Percentiles rank a stretch among this genome's conserved stretches.
Conservation (phyloP, 108 stramenopile species). For the Pseudonitzschia pungens region DNA sequence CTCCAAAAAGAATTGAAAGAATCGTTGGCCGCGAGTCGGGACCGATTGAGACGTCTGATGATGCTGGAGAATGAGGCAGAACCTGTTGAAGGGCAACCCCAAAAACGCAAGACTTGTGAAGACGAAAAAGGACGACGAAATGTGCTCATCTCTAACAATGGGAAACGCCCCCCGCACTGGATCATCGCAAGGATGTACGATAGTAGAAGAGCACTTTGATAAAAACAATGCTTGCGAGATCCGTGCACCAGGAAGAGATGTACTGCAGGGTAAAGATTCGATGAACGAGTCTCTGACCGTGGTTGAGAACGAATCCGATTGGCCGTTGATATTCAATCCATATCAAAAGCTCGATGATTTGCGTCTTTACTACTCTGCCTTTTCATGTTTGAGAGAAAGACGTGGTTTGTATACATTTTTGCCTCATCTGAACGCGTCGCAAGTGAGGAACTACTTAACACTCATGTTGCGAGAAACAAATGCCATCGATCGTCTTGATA, state of each 20-base stretch:
- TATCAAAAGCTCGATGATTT: not conserved
- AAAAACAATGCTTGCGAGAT: too few relatives aligned
- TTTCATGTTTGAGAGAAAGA: not conserved
- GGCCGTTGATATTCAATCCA: not conserved
- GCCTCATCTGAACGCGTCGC: slow-evolving; percentile 7
- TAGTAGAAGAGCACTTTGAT: not conserved
- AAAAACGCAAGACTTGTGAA: too few relatives aligned
- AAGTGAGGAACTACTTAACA: slow-evolving; percentile 8
- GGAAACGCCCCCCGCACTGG: too few relatives aligned
- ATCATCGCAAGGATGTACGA: too few relatives aligned
- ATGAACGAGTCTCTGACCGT: not conserved
- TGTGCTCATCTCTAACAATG: too few relatives aligned
- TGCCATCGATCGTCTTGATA: slow-evolving; percentile 12
- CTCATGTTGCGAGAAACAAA: slow-evolving; percentile 28
- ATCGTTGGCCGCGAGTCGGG: slow-evolving; percentile 28
- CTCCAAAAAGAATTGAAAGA: slow-evolving; percentile 24
- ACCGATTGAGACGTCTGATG: slow-evolving; percentile 20
- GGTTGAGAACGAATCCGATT: not conserved
- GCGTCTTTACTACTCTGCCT: not conserved
- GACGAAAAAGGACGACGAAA: not conserved
- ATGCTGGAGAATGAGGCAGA: slow-evolving; percentile 18
- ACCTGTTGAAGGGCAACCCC: not conserved
- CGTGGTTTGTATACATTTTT: slow-evolving; percentile 1
- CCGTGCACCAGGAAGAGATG: too few relatives aligned
- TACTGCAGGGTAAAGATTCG: too few relatives aligned